Conservation (phyloP, 31 red algal species). For the Asparagopsis taxiformis region DNA sequence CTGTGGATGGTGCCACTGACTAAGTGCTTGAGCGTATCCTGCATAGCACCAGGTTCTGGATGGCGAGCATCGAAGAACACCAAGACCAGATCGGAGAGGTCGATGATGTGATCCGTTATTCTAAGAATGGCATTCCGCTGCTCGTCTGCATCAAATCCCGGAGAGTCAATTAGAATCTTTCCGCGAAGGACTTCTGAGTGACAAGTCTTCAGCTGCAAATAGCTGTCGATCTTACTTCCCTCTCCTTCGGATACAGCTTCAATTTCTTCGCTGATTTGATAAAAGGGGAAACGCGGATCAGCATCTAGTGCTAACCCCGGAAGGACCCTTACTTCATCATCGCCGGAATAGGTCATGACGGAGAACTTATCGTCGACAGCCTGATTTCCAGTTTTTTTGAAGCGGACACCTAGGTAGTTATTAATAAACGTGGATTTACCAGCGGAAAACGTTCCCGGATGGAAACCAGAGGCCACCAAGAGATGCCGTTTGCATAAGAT, state of each 20-base stretch:
- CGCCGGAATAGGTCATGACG: no score
- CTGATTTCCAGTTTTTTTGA: no score
- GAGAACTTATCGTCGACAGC: no score
- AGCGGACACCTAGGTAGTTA: no score
- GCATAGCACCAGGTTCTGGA: constrained; percentile 7
- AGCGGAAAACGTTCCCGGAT: no score
- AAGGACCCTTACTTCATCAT: no score
- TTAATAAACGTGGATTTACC: no score
- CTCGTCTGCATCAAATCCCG: constrained; percentile 2
- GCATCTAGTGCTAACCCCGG: constrained; percentile 4
- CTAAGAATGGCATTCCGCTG: neutral
- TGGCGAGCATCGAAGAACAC: constrained; percentile 15
- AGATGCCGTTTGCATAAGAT: no score
- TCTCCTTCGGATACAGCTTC: constrained; percentile 2
- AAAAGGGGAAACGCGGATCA: constrained; percentile 3
- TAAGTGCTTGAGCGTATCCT: constrained; percentile 6
- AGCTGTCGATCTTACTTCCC: neutral
- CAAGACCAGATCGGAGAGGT: constrained; percentile 3
- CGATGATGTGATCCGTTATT: constrained; percentile 7
- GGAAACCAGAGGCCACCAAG: no score
- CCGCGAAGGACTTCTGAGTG: neutral
- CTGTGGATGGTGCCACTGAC: neutral
- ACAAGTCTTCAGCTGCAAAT: neutral
- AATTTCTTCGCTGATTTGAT: constrained; percentile 13
- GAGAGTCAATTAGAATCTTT: constrained; percentile 7